A percentile compares a stretch with the other conserved stretches of the same genome.
phyloP scores from a whole-genome alignment of 495 filamentous ascomycete species.

The Podospora conica region DNA sequence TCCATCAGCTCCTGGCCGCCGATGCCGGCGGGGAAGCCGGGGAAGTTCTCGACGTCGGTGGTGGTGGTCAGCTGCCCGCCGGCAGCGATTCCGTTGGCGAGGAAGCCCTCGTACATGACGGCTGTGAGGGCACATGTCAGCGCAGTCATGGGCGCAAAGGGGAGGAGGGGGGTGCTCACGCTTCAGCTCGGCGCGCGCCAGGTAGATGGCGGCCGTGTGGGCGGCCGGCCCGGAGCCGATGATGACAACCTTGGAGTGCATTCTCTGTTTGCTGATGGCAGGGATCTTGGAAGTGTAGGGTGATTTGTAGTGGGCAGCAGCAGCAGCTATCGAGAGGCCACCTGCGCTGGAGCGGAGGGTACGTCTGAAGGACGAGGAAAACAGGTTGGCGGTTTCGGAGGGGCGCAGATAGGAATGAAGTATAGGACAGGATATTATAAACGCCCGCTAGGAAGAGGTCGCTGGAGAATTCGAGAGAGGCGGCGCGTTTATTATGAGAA shows the following conservation, averaged over 20 bases:
- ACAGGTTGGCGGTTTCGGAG: conserved; percentile 63
- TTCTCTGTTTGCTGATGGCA: conserved; percentile 49
- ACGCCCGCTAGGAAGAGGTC: not conserved
- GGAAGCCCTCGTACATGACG: conserved; percentile 93
- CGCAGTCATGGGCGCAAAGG: not conserved
- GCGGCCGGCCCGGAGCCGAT: conserved; percentile 94
- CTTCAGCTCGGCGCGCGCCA: conserved; percentile 86
- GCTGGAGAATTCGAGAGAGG: not conserved
- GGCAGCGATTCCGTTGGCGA: conserved; percentile 92
- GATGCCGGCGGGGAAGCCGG: conserved; percentile 85
- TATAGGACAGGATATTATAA: not conserved
- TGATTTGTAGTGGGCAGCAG: conserved; percentile 53
- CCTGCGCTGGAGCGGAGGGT: conserved; percentile 52
- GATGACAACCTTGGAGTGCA: conserved; percentile 78
- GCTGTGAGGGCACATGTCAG: conserved; percentile 39
- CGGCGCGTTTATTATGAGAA: not conserved
- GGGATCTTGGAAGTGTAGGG: conserved; percentile 46
- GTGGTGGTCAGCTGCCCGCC: conserved; percentile 97
- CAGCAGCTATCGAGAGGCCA: conserved; percentile 56
- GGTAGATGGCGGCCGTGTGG: conserved; percentile 95
- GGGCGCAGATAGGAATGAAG: no score
- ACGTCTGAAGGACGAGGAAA: conserved; percentile 65
- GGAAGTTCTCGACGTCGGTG: conserved; percentile 97
- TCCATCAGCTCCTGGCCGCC: conserved; percentile 88
- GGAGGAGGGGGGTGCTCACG: conserved; percentile 31